These are phyloP conservation scores for Canariomyces notabilis DNA, from an alignment of 2,329 filamentous ascomycete species.

Conservation along the genomic window DNA sequence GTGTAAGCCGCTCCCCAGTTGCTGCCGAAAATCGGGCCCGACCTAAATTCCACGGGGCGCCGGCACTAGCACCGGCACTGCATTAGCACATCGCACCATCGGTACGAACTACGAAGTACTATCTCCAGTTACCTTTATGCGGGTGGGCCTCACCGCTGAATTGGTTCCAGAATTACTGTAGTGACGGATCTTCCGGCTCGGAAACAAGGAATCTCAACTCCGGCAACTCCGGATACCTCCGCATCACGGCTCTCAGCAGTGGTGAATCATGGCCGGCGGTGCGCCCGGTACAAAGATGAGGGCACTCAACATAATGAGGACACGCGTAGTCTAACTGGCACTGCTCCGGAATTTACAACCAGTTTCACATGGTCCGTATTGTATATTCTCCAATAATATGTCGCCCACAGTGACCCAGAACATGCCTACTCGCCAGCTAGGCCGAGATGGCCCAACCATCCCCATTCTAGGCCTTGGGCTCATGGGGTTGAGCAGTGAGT, in stretches of 20 bases:
- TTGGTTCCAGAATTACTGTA: no score
- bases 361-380: neutral
- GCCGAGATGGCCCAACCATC: constrained; percentile 48
- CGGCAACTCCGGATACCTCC: neutral
- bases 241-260: neutral
- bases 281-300: neutral
- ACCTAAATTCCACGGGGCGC: neutral
- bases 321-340: no score
- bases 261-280: no score
- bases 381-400: neutral
- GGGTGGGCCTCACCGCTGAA: no score
- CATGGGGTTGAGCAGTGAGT: constrained; percentile 40
- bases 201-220: neutral
- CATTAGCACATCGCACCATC: no score
- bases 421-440: constrained; percentile 40
- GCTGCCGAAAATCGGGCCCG: neutral
- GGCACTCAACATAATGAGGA: no score
- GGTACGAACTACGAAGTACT: no score
- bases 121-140: no score
- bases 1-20: neutral
- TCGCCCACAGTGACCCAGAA: no score
- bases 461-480: constrained; percentile 47
- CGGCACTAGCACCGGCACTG: constrained; percentile 6
- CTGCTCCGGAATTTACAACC: no score
- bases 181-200: neutral